These are phyloP conservation scores for Pachysandra terminalis DNA, from an alignment of 164 flowering plant species.

Conservation along the genomic window DNA sequence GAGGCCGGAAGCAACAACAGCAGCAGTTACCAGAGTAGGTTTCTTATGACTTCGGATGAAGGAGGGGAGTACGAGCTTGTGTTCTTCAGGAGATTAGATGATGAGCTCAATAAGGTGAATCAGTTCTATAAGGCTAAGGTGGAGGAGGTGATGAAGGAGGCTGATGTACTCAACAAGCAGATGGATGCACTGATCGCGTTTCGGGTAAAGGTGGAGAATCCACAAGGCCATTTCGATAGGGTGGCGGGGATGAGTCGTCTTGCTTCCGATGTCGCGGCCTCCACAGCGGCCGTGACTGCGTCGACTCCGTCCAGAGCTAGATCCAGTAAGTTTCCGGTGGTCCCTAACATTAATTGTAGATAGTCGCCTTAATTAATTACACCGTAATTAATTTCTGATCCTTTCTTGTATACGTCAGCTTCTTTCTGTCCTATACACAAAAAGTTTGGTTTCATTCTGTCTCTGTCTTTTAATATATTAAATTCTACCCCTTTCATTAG, in stretches of 20 bases:
- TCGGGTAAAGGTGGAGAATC: conserved; percentile 59
- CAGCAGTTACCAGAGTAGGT: conserved; percentile 6
- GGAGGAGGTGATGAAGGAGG: conserved; percentile 34
- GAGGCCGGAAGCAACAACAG: no score
- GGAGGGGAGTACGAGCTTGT: conserved; percentile 29
- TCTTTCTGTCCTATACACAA: no score
- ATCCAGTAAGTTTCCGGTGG: no score
- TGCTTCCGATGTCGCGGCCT: conserved; percentile 24
- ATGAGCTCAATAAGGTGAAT: conserved; percentile 62
- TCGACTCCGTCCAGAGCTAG: conserved; percentile 24
- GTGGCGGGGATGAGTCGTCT: conserved; percentile 26
- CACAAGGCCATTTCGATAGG: conserved; percentile 24
- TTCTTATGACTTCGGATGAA: conserved; percentile 16
- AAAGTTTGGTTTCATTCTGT: no score
- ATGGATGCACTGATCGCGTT: conserved; percentile 72
- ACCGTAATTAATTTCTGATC: no score
- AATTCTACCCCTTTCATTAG: no score
- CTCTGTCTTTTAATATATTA: no score
- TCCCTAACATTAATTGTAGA: no score
- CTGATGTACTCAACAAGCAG: conserved; percentile 19
- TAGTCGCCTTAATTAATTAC: no score
- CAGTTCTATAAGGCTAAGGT: conserved; percentile 38
- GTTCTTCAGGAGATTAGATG: conserved; percentile 13
- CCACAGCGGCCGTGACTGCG: conserved; percentile 21
- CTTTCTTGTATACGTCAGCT: no score